phyloP scores from a whole-genome alignment of 2,329 filamentous ascomycete genomes.

The Venturia effusa region DNA sequence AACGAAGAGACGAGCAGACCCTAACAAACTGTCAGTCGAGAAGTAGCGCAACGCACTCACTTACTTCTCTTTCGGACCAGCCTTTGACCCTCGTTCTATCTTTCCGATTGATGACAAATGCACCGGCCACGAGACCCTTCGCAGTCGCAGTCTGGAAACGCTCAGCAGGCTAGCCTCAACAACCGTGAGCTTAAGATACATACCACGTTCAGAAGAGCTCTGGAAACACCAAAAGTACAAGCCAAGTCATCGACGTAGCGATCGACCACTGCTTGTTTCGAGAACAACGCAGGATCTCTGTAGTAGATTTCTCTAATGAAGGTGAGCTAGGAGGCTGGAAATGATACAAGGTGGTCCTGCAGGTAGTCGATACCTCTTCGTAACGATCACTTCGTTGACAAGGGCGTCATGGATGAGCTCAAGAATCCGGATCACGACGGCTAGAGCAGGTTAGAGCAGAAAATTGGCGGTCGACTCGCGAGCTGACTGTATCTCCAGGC shows the following conservation, averaged over 20 bases:
- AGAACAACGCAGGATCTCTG: conserved; percentile 61
- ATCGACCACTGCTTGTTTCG: conserved; percentile 57
- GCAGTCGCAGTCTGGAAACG: conserved; percentile 54
- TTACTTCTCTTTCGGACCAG: conserved; percentile 30
- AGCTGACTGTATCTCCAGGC: conserved; percentile 46
- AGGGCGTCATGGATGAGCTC: conserved; percentile 44
- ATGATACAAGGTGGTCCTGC: neutral
- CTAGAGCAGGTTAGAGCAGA: conserved; percentile 24
- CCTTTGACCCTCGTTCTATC: conserved; percentile 35
- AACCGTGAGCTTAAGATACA: conserved; percentile 16
- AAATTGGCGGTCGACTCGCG: neutral
- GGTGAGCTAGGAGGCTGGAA: neutral
- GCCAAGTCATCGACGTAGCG: conserved; percentile 64
- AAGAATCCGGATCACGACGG: conserved; percentile 44
- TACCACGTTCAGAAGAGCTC: conserved; percentile 61
- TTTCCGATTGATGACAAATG: conserved; percentile 35
- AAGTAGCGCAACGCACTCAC: neutral
- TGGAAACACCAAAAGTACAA: conserved; percentile 52
- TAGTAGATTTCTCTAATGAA: conserved; percentile 66
- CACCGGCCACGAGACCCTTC: conserved; percentile 60
- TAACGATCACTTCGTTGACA: conserved; percentile 35
- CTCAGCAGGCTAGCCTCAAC: neutral
- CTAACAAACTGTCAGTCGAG: conserved; percentile 25
- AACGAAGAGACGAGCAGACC: conserved; percentile 50
- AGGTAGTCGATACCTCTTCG: conserved; percentile 38